These are phyloP conservation scores for Tetracladium maxilliforme DNA, from an alignment of 2,329 filamentous ascomycete species.

Conservation along the genomic window DNA sequence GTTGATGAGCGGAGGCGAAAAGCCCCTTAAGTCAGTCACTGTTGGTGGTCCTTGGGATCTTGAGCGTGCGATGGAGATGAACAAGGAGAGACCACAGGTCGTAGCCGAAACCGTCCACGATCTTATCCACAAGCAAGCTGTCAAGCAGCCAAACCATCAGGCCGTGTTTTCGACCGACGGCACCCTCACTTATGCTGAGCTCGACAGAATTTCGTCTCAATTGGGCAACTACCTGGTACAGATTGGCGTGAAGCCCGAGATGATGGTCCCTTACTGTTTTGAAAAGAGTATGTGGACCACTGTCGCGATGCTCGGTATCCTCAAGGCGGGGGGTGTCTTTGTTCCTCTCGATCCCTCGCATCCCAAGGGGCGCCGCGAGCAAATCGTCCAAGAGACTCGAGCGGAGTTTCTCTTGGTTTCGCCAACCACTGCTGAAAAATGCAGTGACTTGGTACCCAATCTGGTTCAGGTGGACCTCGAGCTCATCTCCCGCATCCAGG, in stretches of 20 bases:
- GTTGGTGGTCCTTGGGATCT: no score
- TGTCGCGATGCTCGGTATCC: slow-evolving; percentile 6
- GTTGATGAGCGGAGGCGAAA: no score
- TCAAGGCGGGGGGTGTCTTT: slow-evolving; percentile 7
- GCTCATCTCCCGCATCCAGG: no score
- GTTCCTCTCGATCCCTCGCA: slow-evolving; percentile 11
- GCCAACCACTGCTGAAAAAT: no score
- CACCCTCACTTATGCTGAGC: neutral
- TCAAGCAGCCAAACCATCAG: neutral
- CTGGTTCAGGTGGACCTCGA: neutral
- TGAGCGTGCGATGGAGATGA: no score
- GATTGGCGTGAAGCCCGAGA: slow-evolving; percentile 3
- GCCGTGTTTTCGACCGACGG: neutral
- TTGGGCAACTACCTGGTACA: slow-evolving; percentile 3
- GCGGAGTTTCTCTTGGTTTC: no score
- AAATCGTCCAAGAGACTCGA: neutral
- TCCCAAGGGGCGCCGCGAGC: slow-evolving; percentile 2
- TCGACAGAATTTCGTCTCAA: slow-evolving; percentile 3
- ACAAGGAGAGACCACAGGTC: no score
- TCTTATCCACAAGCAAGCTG: neutral
- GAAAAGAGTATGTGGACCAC: slow-evolving; percentile 6
- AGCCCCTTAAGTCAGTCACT: no score
- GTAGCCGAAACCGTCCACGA: neutral
- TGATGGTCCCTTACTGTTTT: slow-evolving; percentile 5
- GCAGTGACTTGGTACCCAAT: neutral